phyloP scores from a whole-genome alignment of 2,329 filamentous ascomycete genomes.

The Beauveria sp. region DNA sequence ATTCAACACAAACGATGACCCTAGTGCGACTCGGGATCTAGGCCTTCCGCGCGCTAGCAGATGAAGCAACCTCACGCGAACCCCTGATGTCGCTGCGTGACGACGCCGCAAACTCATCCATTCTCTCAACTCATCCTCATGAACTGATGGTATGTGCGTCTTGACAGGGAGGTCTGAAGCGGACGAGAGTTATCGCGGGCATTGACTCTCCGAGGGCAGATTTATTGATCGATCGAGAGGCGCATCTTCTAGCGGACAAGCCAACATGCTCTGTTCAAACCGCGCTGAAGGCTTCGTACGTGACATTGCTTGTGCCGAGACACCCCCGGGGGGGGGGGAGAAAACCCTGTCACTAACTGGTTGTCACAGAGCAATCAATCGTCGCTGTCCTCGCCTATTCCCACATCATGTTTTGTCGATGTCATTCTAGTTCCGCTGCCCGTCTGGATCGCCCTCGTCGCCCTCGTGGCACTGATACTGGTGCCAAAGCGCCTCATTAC shows the following conservation, averaged over 20 bases:
- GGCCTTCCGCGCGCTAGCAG: background rate
- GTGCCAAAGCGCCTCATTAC: background rate
- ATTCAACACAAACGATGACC: background rate
- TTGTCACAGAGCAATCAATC: conserved; percentile 1
- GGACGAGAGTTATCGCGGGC: background rate
- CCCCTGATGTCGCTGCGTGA: background rate
- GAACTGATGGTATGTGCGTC: too few species aligned
- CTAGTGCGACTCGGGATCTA: background rate
- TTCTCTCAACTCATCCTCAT: background rate
- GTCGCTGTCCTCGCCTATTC: background rate
- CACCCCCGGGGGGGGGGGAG: too few species aligned
- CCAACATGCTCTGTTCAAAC: conserved; percentile 4
- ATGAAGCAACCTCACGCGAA: background rate
- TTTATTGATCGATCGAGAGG: background rate
- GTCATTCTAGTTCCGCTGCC: conserved; percentile 8
- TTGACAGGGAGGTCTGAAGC: too few species aligned
- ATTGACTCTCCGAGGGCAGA: background rate
- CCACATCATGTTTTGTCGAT: conserved; percentile 9
- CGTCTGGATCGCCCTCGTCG: conserved; percentile 4
- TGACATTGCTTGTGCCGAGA: background rate
- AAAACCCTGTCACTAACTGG: background rate
- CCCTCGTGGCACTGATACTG: background rate
- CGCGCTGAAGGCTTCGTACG: conserved; percentile 10
- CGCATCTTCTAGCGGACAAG: background rate
- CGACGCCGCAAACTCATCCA: background rate